Evolutionary conservation across 2,329 filamentous ascomycete genomes (phyloP).

Genomic region (Macrophomina phaseolina): DNA sequence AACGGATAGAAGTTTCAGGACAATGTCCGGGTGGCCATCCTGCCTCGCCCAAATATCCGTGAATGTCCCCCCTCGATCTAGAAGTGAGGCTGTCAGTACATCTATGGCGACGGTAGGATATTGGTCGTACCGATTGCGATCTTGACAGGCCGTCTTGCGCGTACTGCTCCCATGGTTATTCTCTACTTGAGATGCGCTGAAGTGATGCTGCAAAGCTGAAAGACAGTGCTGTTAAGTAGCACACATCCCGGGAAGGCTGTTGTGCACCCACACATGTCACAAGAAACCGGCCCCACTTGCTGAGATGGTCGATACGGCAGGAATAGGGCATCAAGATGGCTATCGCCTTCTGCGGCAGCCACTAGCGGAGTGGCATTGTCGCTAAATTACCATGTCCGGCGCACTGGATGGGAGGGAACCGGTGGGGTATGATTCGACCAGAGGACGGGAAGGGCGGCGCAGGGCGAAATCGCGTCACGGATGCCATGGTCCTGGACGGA

Average conservation of each 20-base stretch:
- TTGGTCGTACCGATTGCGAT: constrained; percentile 11
- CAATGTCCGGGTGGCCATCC: constrained; percentile 75
- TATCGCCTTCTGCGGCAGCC: not conserved
- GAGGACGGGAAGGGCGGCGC: not conserved
- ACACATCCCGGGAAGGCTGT: not conserved
- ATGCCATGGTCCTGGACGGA: not conserved
- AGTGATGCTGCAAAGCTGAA: not conserved
- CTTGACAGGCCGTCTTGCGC: not conserved
- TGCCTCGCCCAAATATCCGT: constrained; percentile 68
- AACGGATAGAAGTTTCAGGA: constrained; percentile 39
- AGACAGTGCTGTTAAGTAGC: not conserved
- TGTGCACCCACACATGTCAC: not conserved
- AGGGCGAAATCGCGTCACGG: not conserved
- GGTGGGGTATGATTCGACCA: not conserved
- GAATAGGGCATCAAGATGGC: not conserved
- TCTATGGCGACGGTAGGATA: not conserved
- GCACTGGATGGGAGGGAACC: not conserved
- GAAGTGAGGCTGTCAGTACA: not conserved
- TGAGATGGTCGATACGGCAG: not conserved
- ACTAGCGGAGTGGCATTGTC: not conserved
- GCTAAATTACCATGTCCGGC: too few species aligned
- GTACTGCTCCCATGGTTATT: not conserved
- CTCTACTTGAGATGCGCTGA: not conserved
- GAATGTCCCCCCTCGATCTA: constrained; percentile 74
- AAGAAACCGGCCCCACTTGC: not conserved